Conservation (phyloP, 768 basidiomycete species). For the Pluteus cervinus region DNA sequence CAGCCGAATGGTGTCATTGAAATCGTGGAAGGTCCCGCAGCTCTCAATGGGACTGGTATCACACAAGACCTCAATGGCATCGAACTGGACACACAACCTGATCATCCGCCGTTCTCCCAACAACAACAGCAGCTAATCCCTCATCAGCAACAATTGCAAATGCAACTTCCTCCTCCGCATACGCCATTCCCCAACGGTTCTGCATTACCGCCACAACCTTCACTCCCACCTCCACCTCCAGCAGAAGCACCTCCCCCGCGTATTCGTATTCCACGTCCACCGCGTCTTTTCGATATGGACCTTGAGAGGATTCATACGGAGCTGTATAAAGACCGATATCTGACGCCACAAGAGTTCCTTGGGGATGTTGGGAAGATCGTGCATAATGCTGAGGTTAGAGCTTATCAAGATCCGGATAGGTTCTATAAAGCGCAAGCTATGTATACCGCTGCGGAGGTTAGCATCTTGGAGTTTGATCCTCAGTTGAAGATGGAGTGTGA, state of each 20-base stretch:
- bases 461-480: conserved; percentile 80
- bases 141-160: conserved; percentile 20
- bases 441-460: conserved; percentile 80
- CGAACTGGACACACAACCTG: conserved; percentile 18
- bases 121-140: conserved; percentile 28
- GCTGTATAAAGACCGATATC: conserved; percentile 79
- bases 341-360: conserved; percentile 84
- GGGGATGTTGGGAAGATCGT: conserved; percentile 78
- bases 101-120: too few relatives aligned
- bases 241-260: too few relatives aligned
- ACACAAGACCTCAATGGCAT: conserved; percentile 35
- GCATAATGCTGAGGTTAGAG: conserved; percentile 58
- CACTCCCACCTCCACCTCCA: too few relatives aligned
- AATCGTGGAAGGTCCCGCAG: conserved; percentile 31
- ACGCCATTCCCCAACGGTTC: too few relatives aligned
- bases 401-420: conserved; percentile 65
- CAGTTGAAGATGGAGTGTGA: conserved; percentile 79
- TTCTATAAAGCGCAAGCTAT: conserved; percentile 82
- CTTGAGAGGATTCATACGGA: conserved; percentile 86
- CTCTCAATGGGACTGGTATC: too few relatives aligned
- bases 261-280: too few relatives aligned
- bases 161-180: conserved; percentile 3
- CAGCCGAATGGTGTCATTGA: conserved; percentile 39
- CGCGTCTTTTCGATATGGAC: conserved; percentile 78
- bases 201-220: too few relatives aligned